Conservation (phyloP, 345 rosid genomes). For the Euclidium syriacum region DNA sequence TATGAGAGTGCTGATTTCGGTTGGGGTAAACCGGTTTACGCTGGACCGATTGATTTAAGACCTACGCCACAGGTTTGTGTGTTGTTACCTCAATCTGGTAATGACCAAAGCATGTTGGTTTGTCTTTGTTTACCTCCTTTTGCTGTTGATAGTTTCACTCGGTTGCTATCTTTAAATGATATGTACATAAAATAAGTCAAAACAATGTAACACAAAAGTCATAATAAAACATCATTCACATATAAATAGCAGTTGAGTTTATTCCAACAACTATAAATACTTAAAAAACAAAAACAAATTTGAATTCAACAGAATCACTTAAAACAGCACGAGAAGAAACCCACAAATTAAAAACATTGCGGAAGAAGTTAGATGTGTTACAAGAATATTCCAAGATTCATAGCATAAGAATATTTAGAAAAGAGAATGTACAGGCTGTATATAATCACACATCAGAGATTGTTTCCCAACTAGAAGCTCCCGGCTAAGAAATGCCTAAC, state of each 20-base stretch:
- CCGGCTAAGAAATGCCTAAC: too few species aligned
- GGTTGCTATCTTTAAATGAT: constrained; percentile 38
- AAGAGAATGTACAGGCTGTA: too few species aligned
- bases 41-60: constrained; percentile 82
- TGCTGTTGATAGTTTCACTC: constrained; percentile 44
- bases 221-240: neutral
- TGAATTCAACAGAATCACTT: neutral
- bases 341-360: too few species aligned
- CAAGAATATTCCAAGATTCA: too few species aligned
- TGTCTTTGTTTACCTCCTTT: constrained; percentile 85
- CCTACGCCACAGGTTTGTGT: constrained; percentile 94
- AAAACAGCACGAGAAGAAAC: too few species aligned
- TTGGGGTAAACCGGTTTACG: constrained; percentile 79
- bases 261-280: neutral
- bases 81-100: constrained; percentile 56
- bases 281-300: neutral
- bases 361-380: too few species aligned
- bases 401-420: neutral
- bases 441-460: too few species aligned
- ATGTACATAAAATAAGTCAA: neutral
- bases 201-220: neutral
- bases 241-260: neutral
- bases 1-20: constrained; percentile 88
- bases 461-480: too few species aligned
- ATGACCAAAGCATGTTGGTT: constrained; percentile 49